These are phyloP conservation scores for Trypanosoma brucei DNA, from an alignment of 208 protist genomes.

Conservation along the genomic window DNA sequence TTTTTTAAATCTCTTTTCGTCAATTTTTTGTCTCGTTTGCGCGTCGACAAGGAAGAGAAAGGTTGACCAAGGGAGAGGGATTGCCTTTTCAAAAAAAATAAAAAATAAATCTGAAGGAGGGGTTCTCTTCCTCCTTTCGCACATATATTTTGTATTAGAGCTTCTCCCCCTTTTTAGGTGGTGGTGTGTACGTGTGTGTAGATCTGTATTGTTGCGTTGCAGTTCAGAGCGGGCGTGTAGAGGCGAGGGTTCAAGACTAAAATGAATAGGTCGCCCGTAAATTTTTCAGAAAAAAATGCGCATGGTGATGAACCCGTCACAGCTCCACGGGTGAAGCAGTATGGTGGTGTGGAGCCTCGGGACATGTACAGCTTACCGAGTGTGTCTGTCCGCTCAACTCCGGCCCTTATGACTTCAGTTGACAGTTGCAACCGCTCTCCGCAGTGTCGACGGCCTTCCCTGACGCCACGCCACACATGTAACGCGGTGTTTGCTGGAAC, in stretches of 20 bases:
- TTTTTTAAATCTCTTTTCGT: too few species aligned
- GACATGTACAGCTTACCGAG: neutral
- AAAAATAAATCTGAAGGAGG: too few species aligned
- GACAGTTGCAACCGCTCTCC: neutral
- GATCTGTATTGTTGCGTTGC: too few species aligned
- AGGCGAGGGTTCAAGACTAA: neutral
- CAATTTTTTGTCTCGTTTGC: too few species aligned
- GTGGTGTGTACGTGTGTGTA: too few species aligned
- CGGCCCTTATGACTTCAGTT: neutral
- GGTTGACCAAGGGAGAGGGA: too few species aligned
- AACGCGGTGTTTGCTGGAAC: too few species aligned
- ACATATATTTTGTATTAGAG: too few species aligned
- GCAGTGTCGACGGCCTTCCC: neutral
- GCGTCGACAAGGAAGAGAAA: too few species aligned
- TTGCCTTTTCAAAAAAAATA: too few species aligned
- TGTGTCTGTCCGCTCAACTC: neutral
- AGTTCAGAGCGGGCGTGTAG: neutral
- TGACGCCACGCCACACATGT: neutral
- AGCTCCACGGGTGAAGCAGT: constrained; percentile 13
- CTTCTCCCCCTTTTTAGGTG: too few species aligned
- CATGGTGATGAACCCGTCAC: constrained; percentile 9
- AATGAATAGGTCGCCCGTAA: constrained; percentile 1
- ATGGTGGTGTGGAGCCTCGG: constrained; percentile 11
- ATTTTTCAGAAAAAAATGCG: constrained; percentile 9
- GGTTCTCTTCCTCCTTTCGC: too few species aligned